Percentiles rank a stretch among this genome's conserved stretches.
Evolutionary conservation across 176 grass and related monocot species (phyloP).

Genomic region (Zizania latifolia): DNA sequence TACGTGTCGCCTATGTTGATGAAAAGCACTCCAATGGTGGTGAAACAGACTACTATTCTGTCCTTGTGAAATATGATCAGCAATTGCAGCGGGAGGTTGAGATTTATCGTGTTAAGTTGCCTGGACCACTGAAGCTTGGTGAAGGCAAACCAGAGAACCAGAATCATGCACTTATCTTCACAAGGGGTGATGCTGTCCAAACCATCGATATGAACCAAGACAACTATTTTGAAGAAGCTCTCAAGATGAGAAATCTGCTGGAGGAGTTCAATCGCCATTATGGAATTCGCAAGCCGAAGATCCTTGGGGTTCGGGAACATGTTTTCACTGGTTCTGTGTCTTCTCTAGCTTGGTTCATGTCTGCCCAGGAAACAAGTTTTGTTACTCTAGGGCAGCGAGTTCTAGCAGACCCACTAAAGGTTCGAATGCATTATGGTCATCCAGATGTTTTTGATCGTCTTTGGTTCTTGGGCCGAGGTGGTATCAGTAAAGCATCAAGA

Average conservation of each 20-base stretch:
- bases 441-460: constrained; percentile 96
- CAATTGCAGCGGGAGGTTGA: constrained; percentile 72
- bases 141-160: constrained; percentile 95
- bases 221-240: constrained; percentile 84
- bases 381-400: constrained; percentile 89
- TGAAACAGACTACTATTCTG: constrained; percentile 63
- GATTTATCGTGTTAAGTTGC: constrained; percentile 80
- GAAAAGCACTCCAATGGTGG: constrained; percentile 34
- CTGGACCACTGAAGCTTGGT: constrained; percentile 76
- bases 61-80: constrained; percentile 86
- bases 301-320: constrained; percentile 85
- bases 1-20: constrained; percentile 90
- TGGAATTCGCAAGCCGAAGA: constrained; percentile 80
- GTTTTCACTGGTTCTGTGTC: constrained; percentile 97
- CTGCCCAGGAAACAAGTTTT: constrained; percentile 95
- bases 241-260: constrained; percentile 88
- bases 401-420: constrained; percentile 79
- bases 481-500: constrained; percentile 90
- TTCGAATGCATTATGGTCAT: constrained; percentile 98
- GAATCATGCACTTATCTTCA: constrained; percentile 96
- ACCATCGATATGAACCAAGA: constrained; percentile 98
- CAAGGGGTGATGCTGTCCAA: constrained; percentile 86
- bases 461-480: constrained; percentile 85
- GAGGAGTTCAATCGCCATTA: constrained; percentile 74
- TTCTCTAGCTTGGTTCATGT: constrained; percentile 97